Evolutionary conservation across 192 early-diverging fungal species (phyloP).

Genomic region (Coemansia biformis): DNA sequence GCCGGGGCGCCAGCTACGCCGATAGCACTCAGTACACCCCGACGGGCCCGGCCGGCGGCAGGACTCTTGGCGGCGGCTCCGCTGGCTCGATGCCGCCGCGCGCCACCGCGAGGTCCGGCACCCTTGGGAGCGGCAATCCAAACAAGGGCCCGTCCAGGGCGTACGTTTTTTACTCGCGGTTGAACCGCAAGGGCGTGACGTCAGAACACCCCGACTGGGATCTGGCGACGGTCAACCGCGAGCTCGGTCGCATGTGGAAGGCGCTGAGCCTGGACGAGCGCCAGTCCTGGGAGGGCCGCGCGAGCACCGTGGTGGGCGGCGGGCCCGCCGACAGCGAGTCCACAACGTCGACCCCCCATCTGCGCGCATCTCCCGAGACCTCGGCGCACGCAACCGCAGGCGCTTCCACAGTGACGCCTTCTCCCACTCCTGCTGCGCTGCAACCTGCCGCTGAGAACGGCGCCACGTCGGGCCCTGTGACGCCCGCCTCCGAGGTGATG

Average conservation of each 20-base stretch:
- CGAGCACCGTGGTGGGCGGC: constrained; percentile 14
- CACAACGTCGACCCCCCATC: constrained; percentile 14
- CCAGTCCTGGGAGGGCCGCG: constrained; percentile 38
- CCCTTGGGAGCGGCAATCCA: constrained; percentile 17
- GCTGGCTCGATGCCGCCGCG: not conserved
- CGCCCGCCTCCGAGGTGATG: constrained; percentile 22
- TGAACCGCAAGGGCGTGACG: constrained; percentile 35
- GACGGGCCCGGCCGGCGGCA: constrained; percentile 1
- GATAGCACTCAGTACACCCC: constrained; percentile 2
- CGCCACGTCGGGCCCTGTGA: constrained; percentile 23
- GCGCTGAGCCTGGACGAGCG: constrained; percentile 29
- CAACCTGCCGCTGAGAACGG: constrained; percentile 16
- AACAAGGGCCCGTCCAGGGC: constrained; percentile 51
- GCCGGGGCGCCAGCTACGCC: constrained; percentile 20
- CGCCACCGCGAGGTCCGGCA: constrained; percentile 8
- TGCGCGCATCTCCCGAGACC: constrained; percentile 16
- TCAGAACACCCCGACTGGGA: constrained; percentile 43
- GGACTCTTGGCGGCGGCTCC: constrained; percentile 2
- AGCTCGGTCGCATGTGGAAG: constrained; percentile 51
- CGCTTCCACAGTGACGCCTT: constrained; percentile 13
- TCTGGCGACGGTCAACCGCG: constrained; percentile 44
- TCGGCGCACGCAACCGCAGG: not conserved
- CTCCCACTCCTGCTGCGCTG: constrained; percentile 15
- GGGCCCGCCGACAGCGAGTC: constrained; percentile 7
- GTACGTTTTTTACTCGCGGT: constrained; percentile 44